Percentiles rank a stretch among this genome's conserved stretches.
Evolutionary conservation across 2,329 filamentous ascomycete genomes (phyloP).

Genomic region (Pseudophaeomoniella oleicola): DNA sequence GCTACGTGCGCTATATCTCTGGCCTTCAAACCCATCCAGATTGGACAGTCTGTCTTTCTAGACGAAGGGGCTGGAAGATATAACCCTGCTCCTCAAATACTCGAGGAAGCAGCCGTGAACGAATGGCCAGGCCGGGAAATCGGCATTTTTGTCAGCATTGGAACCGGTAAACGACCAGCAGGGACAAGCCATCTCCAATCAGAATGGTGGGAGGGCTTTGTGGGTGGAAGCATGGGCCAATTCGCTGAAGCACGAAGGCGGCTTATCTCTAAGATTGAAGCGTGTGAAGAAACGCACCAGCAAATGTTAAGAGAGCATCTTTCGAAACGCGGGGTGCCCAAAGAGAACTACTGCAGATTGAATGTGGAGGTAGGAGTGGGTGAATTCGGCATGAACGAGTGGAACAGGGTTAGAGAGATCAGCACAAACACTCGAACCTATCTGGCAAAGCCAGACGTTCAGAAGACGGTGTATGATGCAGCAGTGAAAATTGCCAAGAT

Average conservation of each 20-base stretch:
- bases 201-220: slow-evolving; percentile 86
- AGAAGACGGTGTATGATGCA: slow-evolving; percentile 61
- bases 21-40: slow-evolving; percentile 89
- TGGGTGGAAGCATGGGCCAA: slow-evolving; percentile 55
- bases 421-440: slow-evolving; percentile 84
- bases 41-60: slow-evolving; percentile 86
- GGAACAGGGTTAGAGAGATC: slow-evolving; percentile 86
- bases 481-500: slow-evolving; percentile 75
- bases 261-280: slow-evolving; percentile 85
- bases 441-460: slow-evolving; percentile 56
- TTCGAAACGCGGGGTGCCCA: slow-evolving; percentile 60
- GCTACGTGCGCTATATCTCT: slow-evolving; percentile 85
- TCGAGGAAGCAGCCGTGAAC: slow-evolving; percentile 83
- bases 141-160: slow-evolving; percentile 81
- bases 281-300: slow-evolving; percentile 80
- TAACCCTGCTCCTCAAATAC: slow-evolving; percentile 70
- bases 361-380: slow-evolving; percentile 94
- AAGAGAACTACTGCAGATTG: slow-evolving; percentile 87
- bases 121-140: slow-evolving; percentile 93
- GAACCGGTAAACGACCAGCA: slow-evolving; percentile 74
- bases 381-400: slow-evolving; percentile 98
- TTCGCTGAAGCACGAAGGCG: slow-evolving; percentile 80
- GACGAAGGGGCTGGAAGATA: slow-evolving; percentile 87
- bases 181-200: slow-evolving; percentile 54
- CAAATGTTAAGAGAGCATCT: slow-evolving; percentile 72